Evolutionary conservation across 257 asterid species (phyloP).

Genomic region (Solanum appendiculatum): DNA sequence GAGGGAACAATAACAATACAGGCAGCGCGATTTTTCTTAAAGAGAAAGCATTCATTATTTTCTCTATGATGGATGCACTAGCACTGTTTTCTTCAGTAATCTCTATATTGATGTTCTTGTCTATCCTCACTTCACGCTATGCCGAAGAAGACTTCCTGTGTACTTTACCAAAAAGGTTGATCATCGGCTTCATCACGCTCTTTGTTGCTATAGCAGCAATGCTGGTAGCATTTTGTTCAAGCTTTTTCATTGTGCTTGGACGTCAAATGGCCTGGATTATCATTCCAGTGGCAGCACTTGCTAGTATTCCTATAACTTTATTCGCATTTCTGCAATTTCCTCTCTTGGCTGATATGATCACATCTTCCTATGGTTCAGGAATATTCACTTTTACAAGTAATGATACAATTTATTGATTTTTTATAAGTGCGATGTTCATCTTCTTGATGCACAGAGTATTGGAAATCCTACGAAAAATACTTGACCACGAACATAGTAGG

Average conservation of each 20-base stretch:
- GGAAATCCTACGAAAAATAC: neutral
- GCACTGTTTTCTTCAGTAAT: constrained; percentile 21
- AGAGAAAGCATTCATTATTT: constrained; percentile 14
- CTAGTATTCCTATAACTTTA: constrained; percentile 15
- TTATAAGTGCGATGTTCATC: neutral
- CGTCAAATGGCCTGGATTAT: constrained; percentile 10
- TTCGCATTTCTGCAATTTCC: constrained; percentile 23
- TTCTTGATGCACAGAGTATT: neutral
- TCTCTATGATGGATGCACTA: constrained; percentile 7
- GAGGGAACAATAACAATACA: constrained; percentile 14
- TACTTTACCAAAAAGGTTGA: constrained; percentile 18
- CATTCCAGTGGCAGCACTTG: constrained; percentile 10
- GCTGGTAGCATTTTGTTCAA: constrained; percentile 23
- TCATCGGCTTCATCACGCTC: constrained; percentile 18
- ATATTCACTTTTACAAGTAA: constrained; percentile 3
- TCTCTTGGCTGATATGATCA: constrained; percentile 16
- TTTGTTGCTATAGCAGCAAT: constrained; percentile 23
- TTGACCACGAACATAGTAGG: neutral
- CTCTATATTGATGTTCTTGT: constrained; percentile 24
- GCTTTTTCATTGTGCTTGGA: constrained; percentile 16
- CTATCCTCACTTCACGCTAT: constrained; percentile 29
- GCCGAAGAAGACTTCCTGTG: constrained; percentile 28
- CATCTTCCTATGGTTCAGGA: constrained; percentile 19
- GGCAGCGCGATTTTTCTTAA: constrained; percentile 14
- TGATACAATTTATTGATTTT: neutral